phyloP scores from a whole-genome alignment of 2,329 filamentous ascomycete species.

The Bipolaris bicolor region DNA sequence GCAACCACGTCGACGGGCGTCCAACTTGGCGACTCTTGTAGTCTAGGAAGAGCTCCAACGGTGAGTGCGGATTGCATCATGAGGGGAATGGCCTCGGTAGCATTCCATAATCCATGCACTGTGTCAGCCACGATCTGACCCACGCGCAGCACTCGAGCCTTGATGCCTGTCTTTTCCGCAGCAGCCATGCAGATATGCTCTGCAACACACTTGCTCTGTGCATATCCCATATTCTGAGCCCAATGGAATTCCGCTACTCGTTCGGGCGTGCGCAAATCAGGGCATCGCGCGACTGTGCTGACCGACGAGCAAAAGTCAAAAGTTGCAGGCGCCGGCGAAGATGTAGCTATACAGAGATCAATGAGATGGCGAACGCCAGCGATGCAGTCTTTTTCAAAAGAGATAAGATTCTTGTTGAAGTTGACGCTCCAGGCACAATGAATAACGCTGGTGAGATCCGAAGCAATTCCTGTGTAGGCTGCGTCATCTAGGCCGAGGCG shows the following conservation, averaged over 20 bases:
- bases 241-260: constrained; percentile 43
- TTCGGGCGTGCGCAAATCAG: constrained; percentile 25
- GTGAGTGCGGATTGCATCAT: constrained; percentile 57
- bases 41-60: constrained; percentile 54
- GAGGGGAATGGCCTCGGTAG: constrained; percentile 58
- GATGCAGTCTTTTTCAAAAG: constrained; percentile 58
- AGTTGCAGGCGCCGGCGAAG: constrained; percentile 44
- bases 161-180: constrained; percentile 24
- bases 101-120: constrained; percentile 56
- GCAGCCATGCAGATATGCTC: constrained; percentile 50
- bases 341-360: constrained; percentile 44
- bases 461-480: constrained; percentile 20
- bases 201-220: constrained; percentile 56
- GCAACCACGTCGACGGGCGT: constrained; percentile 42
- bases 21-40: constrained; percentile 49
- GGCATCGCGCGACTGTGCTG: constrained; percentile 51
- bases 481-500: constrained; percentile 49
- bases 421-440: constrained; percentile 64
- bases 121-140: constrained; percentile 59
- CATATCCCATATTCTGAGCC: constrained; percentile 60
- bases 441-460: constrained; percentile 52
- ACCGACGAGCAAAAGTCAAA: constrained; percentile 57
- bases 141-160: constrained; percentile 38
- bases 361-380: constrained; percentile 55
- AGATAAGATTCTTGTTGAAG: constrained; percentile 59